These are phyloP conservation scores for Kuraishia capsulata DNA, from an alignment of 805 yeast genomes.

Conservation along the genomic window DNA sequence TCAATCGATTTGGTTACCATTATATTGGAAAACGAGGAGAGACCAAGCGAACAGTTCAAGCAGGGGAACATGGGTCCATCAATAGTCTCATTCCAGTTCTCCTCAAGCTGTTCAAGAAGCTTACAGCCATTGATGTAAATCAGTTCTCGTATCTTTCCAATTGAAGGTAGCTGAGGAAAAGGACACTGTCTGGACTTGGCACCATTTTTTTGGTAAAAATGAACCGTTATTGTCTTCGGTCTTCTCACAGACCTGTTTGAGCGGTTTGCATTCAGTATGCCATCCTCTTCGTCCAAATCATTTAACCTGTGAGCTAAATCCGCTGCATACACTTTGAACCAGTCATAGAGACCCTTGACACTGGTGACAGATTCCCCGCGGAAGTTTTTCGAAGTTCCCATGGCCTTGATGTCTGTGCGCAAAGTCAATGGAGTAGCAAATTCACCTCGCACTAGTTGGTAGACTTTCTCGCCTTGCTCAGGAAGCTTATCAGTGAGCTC, in stretches of 20 bases:
- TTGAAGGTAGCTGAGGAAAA: conserved; percentile 24
- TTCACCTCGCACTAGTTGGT: conserved; percentile 57
- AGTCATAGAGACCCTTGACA: conserved; percentile 50
- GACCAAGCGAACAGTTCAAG: conserved; percentile 36
- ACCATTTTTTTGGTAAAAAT: conserved; percentile 16
- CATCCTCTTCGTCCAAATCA: conserved; percentile 64
- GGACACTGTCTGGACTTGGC: conserved; percentile 32
- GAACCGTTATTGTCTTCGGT: conserved; percentile 47
- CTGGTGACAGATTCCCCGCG: conserved; percentile 42
- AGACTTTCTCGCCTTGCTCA: conserved; percentile 44
- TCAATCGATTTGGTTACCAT: conserved; percentile 17
- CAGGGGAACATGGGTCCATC: conserved; percentile 34
- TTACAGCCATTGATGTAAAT: conserved; percentile 12
- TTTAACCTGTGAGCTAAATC: conserved; percentile 64
- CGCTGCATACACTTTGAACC: conserved; percentile 80
- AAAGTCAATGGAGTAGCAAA: conserved; percentile 43
- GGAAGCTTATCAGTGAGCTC: conserved; percentile 25
- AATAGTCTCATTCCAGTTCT: conserved; percentile 14
- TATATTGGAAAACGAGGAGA: conserved; percentile 44
- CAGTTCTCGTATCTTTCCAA: conserved; percentile 24
- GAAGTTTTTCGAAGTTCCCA: conserved; percentile 85
- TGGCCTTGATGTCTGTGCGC: conserved; percentile 63
- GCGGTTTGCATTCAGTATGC: conserved; percentile 8
- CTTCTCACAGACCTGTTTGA: conserved; percentile 24
- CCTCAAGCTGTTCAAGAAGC: conserved; percentile 14